Percentiles rank a stretch among this genome's conserved stretches.
phyloP scores from a whole-genome alignment of 2,329 filamentous ascomycete genomes.

The Fusarium sp. region DNA sequence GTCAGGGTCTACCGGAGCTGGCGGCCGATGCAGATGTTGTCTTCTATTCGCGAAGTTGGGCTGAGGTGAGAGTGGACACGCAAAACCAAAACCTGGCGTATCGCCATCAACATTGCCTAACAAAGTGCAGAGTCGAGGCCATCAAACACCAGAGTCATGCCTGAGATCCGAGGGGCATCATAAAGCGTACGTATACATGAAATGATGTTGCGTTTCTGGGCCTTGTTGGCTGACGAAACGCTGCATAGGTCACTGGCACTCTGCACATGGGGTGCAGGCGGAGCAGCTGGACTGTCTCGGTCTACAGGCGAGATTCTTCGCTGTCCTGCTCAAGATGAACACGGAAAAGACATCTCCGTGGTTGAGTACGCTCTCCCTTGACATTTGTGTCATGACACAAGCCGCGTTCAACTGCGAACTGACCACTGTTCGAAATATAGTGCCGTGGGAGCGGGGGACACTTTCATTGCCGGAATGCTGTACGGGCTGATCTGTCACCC shows the following conservation, averaged over 20 bases:
- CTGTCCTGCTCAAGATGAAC: conserved; percentile 55
- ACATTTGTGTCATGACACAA: neutral
- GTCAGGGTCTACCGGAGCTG: conserved; percentile 67
- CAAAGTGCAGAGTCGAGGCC: conserved; percentile 50
- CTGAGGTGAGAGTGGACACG: conserved; percentile 62
- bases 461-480: conserved; percentile 78
- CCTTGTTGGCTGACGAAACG: conserved; percentile 39
- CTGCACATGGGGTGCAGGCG: conserved; percentile 70
- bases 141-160: conserved; percentile 62
- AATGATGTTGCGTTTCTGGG: conserved; percentile 8
- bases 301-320: conserved; percentile 44
- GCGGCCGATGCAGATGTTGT: conserved; percentile 73
- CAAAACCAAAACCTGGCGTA: conserved; percentile 12
- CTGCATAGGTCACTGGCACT: conserved; percentile 58
- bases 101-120: conserved; percentile 26
- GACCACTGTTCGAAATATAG: conserved; percentile 55
- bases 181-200: conserved; percentile 63
- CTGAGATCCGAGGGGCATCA: conserved; percentile 57
- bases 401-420: conserved; percentile 33
- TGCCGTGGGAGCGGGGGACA: conserved; percentile 79
- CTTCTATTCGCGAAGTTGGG: conserved; percentile 80
- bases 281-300: conserved; percentile 53
- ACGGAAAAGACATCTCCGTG: conserved; percentile 56
- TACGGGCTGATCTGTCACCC: conserved; percentile 66
- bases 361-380: conserved; percentile 66